These are phyloP conservation scores for Platanthera zijinensis DNA, from an alignment of 106 monocot species.

Conservation along the genomic window DNA sequence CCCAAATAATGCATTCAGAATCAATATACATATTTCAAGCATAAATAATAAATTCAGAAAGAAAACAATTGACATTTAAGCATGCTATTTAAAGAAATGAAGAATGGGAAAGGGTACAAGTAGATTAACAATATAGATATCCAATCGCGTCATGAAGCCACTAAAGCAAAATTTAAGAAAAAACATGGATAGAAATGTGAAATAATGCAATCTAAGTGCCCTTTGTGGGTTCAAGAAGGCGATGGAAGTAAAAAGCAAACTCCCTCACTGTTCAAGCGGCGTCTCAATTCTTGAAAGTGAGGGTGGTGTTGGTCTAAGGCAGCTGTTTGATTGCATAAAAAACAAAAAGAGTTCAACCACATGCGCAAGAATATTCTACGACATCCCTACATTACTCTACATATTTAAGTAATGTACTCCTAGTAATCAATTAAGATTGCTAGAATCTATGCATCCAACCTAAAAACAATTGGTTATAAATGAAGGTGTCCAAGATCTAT, in stretches of 20 bases:
- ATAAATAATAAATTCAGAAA: no score
- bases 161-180: background rate
- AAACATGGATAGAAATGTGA: background rate
- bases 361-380: background rate
- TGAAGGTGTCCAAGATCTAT: no score
- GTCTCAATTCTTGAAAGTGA: background rate
- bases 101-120: no score
- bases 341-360: background rate
- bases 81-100: no score
- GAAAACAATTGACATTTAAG: no score
- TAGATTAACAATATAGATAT: no score
- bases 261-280: no score
- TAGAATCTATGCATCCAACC: no score
- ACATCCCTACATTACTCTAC: background rate
- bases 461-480: no score
- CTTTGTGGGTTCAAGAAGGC: background rate
- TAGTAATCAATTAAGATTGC: background rate
- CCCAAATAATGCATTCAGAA: background rate
- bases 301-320: background rate
- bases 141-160: background rate
- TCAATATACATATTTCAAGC: background rate
- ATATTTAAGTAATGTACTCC: background rate
- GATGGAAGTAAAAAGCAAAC: background rate
- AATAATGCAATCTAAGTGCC: background rate
- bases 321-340: background rate